Evolutionary conservation across 257 asterid genomes (phyloP).

Genomic region (Solanum megistacrolobum): DNA sequence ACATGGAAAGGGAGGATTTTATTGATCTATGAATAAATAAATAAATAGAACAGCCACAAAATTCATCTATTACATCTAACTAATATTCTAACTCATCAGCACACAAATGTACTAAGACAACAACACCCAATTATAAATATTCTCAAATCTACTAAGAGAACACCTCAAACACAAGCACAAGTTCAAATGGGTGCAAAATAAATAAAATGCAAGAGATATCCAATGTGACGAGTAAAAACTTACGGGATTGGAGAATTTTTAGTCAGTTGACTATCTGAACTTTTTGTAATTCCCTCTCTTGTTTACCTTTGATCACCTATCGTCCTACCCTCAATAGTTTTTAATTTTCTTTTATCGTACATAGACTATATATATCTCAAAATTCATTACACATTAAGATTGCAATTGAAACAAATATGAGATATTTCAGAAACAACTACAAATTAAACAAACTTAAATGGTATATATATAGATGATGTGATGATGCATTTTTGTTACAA

Average conservation of each 20-base stretch:
- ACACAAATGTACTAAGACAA: too few relatives aligned
- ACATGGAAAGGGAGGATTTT: neutral
- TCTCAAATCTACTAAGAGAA: too few relatives aligned
- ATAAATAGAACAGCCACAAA: neutral
- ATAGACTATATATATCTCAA: neutral
- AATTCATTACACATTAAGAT: neutral
- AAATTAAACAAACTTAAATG: neutral
- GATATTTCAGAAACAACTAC: neutral
- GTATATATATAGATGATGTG: neutral
- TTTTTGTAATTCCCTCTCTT: too few relatives aligned
- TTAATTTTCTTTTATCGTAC: neutral
- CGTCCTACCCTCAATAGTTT: neutral
- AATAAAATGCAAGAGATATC: too few relatives aligned
- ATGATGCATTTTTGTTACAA: neutral
- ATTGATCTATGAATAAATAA: too few relatives aligned
- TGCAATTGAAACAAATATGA: neutral
- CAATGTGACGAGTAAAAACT: neutral
- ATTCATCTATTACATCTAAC: neutral
- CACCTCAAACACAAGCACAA: too few relatives aligned
- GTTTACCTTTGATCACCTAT: neutral
- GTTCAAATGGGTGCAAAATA: neutral
- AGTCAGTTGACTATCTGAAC: rapidly evolving
- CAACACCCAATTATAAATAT: too few relatives aligned
- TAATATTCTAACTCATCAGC: too few relatives aligned
- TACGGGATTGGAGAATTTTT: neutral